Base-by-base conservation (phyloP, 805 yeast species). In the Monosporozyma solicola region DNA sequence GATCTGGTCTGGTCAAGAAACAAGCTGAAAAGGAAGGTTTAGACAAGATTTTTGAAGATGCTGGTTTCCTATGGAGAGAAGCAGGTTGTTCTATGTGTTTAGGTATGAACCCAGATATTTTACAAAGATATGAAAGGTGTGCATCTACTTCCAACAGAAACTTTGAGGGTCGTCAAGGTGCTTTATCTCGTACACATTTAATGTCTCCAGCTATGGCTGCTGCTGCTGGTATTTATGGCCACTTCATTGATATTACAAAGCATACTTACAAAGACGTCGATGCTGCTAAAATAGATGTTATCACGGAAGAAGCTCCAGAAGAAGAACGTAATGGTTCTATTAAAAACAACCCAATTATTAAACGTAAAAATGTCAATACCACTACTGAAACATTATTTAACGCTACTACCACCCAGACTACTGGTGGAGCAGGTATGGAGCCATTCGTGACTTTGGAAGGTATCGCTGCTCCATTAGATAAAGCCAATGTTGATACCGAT, bases 191-290 rank as follows among this genome's bases (percentile, higher is more conserved):
- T 75, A 94, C 99, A 24, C 99, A 94, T 69, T 80, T 94, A 68
- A 89, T 92, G 96, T 88, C 97, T 15, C 99, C 99, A 41, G 96
- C 96, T 22, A 94, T 94, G 99, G 99, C 99, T 49, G 99, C 99
- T 39, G 97, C 98, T 24, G 98, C 99, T 20, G 97, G 91, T 64
- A 83, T 94, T 61, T 80, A 79, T 53, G 99, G 99, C 60, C 89
- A 84, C 65, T 84, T 94, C 64, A 79, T 87, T 48, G 99, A 94
- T 68, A 91, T 91, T 62, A 84, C 99, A 73, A 85, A 87, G 53
- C 87, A 79, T 70, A 74, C 80, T 55, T 85, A 80, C 72, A 74
- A 77, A 56, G 78, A 77, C 57, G 80, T 78, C 57, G 84, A 81
- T 62, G 70, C 72, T 53, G 83, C 95, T 57, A 74, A 80, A 56